Conservation (phyloP, 2,329 filamentous ascomycete species). For the Trichoderma endophyticum region DNA sequence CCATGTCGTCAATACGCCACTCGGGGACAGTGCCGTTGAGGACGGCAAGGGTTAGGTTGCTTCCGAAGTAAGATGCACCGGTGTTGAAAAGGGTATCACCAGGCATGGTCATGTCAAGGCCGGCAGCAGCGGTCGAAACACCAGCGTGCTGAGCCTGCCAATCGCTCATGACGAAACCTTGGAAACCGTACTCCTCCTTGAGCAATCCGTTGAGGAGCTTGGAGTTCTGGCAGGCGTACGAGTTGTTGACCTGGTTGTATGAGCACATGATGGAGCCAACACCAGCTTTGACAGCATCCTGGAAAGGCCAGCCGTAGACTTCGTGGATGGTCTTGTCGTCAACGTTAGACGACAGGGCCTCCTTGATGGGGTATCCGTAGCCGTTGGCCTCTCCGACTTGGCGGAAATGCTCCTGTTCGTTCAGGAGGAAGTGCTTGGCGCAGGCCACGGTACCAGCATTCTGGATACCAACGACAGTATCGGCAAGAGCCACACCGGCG, state of each 20-base stretch:
- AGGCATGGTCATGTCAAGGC: slow-evolving; percentile 86
- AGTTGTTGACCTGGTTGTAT: slow-evolving; percentile 79
- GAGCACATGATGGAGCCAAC: slow-evolving; percentile 64
- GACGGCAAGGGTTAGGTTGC: slow-evolving; percentile 82
- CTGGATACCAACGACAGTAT: slow-evolving; percentile 78
- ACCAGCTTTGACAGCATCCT: slow-evolving; percentile 66
- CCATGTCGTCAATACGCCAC: slow-evolving; percentile 90
- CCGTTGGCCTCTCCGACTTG: slow-evolving; percentile 54
- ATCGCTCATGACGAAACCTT: slow-evolving; percentile 78
- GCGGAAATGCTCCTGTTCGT: slow-evolving; percentile 79
- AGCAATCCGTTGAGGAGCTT: slow-evolving; percentile 71
- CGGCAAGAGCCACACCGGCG: slow-evolving; percentile 67
- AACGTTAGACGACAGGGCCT: slow-evolving; percentile 58
- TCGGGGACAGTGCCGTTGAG: slow-evolving; percentile 85
- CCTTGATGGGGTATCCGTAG: slow-evolving; percentile 58
- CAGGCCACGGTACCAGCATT: slow-evolving; percentile 78
- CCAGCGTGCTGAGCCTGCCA: slow-evolving; percentile 75
- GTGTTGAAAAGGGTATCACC: slow-evolving; percentile 76
- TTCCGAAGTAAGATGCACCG: slow-evolving; percentile 73
- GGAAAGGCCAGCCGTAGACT: slow-evolving; percentile 75
- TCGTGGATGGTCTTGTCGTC: slow-evolving; percentile 75
- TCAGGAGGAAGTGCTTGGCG: slow-evolving; percentile 71
- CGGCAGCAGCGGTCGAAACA: slow-evolving; percentile 63
- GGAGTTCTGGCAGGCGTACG: slow-evolving; percentile 75
- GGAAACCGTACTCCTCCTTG: slow-evolving; percentile 77